Conservation (phyloP, 2,329 filamentous ascomycete species). For the Colletotrichum paranaense region DNA sequence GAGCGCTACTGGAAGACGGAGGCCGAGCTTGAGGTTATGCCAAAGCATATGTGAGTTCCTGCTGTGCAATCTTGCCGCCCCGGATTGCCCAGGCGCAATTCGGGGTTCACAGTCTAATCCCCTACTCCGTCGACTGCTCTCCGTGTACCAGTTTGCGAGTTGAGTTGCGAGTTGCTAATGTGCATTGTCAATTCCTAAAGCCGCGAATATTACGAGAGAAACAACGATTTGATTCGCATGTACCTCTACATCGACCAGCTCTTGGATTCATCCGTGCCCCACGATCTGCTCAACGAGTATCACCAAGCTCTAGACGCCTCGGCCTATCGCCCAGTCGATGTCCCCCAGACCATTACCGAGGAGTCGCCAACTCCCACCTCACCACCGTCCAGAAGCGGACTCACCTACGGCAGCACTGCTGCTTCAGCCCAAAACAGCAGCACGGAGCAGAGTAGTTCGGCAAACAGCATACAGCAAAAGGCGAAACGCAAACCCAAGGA, state of each 20-base stretch:
- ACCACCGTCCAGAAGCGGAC: conserved; percentile 37
- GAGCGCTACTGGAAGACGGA: conserved; percentile 87
- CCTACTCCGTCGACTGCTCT: background rate
- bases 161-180: conserved; percentile 17
- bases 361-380: conserved; percentile 59
- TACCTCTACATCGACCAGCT: conserved; percentile 94
- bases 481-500: conserved; percentile 86
- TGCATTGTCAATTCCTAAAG: conserved; percentile 47
- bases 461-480: conserved; percentile 53
- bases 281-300: conserved; percentile 92
- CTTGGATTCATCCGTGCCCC: conserved; percentile 91
- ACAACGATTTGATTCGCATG: conserved; percentile 88
- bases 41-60: conserved; percentile 70
- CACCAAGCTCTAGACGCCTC: conserved; percentile 68
- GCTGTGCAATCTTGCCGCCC: background rate
- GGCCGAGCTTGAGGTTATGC: conserved; percentile 77
- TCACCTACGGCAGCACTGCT: conserved; percentile 36
- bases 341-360: conserved; percentile 82
- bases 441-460: conserved; percentile 33
- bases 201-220: conserved; percentile 88
- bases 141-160: background rate
- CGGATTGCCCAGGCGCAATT: background rate
- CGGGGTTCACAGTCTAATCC: background rate
- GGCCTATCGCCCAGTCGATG: conserved; percentile 65
- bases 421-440: conserved; percentile 32